Evolutionary conservation across 768 basidiomycete species (phyloP).

Genomic region (Leccinum ochraceum): DNA sequence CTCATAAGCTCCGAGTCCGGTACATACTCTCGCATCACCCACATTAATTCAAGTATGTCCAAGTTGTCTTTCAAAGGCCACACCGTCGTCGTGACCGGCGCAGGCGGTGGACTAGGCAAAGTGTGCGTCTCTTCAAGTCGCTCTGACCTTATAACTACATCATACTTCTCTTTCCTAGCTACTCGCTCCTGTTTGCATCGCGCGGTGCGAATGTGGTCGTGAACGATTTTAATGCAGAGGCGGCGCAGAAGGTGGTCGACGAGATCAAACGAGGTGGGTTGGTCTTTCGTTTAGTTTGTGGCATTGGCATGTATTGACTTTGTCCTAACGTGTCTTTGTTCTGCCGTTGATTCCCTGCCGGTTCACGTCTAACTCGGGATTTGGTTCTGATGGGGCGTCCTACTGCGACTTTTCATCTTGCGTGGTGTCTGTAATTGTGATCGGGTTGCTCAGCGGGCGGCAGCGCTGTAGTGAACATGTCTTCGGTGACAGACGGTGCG

Average conservation of each 20-base stretch:
- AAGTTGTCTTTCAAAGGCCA: slow-evolving; percentile 77
- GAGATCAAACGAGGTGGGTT: slow-evolving; percentile 76
- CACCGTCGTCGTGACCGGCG: slow-evolving; percentile 94
- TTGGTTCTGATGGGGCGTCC: background rate
- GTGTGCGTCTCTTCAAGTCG: slow-evolving; percentile 53
- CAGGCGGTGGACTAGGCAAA: slow-evolving; percentile 92
- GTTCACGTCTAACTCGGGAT: background rate
- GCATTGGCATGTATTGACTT: background rate
- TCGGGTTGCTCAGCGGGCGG: slow-evolving; percentile 67
- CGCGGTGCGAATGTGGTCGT: slow-evolving; percentile 94
- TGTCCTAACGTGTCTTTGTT: background rate
- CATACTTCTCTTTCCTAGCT: slow-evolving; percentile 46
- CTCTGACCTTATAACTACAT: background rate
- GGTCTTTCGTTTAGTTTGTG: background rate
- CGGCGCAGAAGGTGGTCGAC: slow-evolving; percentile 90
- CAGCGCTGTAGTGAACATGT: slow-evolving; percentile 83
- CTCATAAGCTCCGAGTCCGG: background rate
- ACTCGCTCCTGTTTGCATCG: slow-evolving; percentile 89
- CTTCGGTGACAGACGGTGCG: slow-evolving; percentile 83
- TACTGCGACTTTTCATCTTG: too few relatives aligned
- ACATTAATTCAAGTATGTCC: slow-evolving; percentile 31
- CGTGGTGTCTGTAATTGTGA: too few relatives aligned
- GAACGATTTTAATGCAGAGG: slow-evolving; percentile 87
- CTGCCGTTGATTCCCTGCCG: too few relatives aligned
- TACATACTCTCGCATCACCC: background rate